These are phyloP conservation scores for Oemleria cerasiformis DNA, from an alignment of 306 rosid genomes.

Conservation along the genomic window DNA sequence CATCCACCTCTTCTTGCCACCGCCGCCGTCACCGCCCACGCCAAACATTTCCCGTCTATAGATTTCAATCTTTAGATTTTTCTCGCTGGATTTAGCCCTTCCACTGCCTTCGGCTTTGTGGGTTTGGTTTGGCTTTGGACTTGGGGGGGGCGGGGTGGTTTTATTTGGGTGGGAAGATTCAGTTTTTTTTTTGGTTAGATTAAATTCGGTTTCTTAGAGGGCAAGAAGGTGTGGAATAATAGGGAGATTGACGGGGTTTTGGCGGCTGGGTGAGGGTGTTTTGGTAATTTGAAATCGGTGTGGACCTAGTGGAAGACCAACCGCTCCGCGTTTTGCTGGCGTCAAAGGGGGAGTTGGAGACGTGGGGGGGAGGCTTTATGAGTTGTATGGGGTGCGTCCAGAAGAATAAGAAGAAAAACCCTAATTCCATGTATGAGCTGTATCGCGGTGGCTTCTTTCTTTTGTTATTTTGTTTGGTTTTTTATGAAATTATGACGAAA, in stretches of 20 bases:
- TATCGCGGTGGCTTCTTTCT: not conserved
- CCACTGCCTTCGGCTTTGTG: not conserved
- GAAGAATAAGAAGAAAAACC: not conserved
- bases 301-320: not conserved
- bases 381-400: conserved; percentile 6
- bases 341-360: not conserved
- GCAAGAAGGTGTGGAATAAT: not conserved
- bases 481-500: not conserved
- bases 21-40: not conserved
- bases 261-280: conserved; percentile 6
- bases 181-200: no score
- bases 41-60: not conserved
- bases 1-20: conserved; percentile 41
- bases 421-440: not conserved
- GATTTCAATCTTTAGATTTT: not conserved
- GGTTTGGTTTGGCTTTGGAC: not conserved
- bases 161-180: conserved; percentile 5
- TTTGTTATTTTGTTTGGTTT: not conserved
- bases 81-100: not conserved
- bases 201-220: conserved; percentile 11
- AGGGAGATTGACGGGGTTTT: not conserved
- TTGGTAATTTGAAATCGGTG: not conserved
- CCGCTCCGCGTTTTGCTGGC: conserved; percentile 9
- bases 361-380: conserved; percentile 13
- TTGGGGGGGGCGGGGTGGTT: not conserved